phyloP scores from a whole-genome alignment of 192 early-diverging fungal species.

The Helicostylum pulchrum region DNA sequence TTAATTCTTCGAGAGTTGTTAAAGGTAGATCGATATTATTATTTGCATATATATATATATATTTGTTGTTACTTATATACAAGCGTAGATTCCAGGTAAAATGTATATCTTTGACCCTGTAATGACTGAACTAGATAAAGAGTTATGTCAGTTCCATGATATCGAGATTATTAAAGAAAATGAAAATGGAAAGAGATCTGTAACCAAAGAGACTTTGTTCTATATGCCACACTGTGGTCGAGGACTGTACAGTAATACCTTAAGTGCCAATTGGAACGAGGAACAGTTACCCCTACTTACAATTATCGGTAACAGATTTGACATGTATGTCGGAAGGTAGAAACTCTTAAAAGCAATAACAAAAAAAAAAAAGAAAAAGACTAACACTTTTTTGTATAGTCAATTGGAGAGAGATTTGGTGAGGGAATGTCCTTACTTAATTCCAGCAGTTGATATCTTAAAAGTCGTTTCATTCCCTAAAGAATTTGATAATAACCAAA shows the following conservation, averaged over 20 bases:
- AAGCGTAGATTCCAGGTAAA: slow-evolving; percentile 22
- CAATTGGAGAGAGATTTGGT: slow-evolving; percentile 27
- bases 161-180: slow-evolving; percentile 29
- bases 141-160: slow-evolving; percentile 22
- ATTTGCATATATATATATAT: not conserved
- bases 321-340: slow-evolving; percentile 35
- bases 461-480: slow-evolving; percentile 22
- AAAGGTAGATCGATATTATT: slow-evolving; percentile 19
- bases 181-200: slow-evolving; percentile 28
- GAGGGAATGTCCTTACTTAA: slow-evolving; percentile 32
- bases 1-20: slow-evolving; percentile 24
- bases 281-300: slow-evolving; percentile 16
- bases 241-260: slow-evolving; percentile 30
- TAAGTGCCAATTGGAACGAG: slow-evolving; percentile 31
- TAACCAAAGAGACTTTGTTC: slow-evolving; percentile 27
- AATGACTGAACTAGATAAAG: slow-evolving; percentile 32
- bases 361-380: not conserved
- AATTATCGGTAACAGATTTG: slow-evolving; percentile 34
- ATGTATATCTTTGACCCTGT: slow-evolving; percentile 39
- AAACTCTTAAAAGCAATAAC: not conserved
- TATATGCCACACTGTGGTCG: slow-evolving; percentile 42
- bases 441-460: slow-evolving; percentile 22
- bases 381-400: slow-evolving; percentile 3
- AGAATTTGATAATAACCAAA: slow-evolving; percentile 35
- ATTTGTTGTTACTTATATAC: not conserved